Percentiles rank a stretch among this genome's conserved stretches.
Evolutionary conservation across 2,329 filamentous ascomycete species (phyloP).

Genomic region (Orbilia blumenaviensis): DNA sequence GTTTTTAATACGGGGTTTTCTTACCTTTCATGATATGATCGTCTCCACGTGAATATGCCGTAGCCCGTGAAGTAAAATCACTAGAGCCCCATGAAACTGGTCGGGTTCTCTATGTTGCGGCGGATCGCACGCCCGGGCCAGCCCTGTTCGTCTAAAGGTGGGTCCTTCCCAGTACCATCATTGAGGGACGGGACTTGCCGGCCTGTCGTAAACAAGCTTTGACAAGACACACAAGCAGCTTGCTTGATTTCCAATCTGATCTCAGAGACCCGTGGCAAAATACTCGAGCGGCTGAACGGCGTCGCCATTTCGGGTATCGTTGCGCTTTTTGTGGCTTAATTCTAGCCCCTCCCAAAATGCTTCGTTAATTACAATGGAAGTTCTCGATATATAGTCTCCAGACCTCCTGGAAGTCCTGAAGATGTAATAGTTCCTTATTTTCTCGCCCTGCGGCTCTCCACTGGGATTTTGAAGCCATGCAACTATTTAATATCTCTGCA

Average conservation of each 20-base stretch:
- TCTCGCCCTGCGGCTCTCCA: neutral
- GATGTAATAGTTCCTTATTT: neutral
- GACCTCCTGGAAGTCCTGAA: neutral
- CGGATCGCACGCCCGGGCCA: too few species aligned
- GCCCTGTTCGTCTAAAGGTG: too few species aligned
- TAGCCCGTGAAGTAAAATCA: too few species aligned
- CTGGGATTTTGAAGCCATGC: too few species aligned
- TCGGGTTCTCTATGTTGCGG: too few species aligned
- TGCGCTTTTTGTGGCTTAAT: constrained; percentile 7
- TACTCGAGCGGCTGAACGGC: constrained; percentile 18
- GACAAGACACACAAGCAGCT: neutral
- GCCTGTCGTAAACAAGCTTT: constrained; percentile 70
- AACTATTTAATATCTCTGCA: neutral
- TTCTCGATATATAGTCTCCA: neutral
- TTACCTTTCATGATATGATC: too few species aligned
- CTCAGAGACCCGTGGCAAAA: constrained; percentile 28
- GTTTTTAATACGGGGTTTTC: too few species aligned
- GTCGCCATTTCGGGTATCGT: constrained; percentile 23
- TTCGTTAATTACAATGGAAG: neutral
- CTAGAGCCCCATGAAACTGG: too few species aligned
- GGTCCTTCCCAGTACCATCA: too few species aligned
- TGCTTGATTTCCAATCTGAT: constrained; percentile 70
- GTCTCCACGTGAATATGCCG: too few species aligned
- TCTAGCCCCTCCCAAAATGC: neutral
- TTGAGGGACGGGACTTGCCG: constrained; percentile 70